These are phyloP conservation scores for Lagenaria siceraria DNA, from an alignment of 306 rosid genomes.

Conservation along the genomic window DNA sequence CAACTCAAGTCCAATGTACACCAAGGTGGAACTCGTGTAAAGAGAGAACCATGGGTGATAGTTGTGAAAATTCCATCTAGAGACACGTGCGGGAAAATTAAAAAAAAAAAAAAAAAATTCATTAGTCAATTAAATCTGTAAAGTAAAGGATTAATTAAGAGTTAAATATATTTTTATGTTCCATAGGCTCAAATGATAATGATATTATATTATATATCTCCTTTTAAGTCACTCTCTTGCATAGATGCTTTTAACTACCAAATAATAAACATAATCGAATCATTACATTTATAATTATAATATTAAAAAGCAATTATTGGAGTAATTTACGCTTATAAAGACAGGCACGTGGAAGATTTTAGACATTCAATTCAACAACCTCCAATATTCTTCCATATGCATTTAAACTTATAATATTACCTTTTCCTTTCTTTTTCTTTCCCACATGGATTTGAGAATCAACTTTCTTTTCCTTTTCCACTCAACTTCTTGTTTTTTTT, in stretches of 20 bases:
- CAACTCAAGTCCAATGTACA: neutral
- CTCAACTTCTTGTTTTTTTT: neutral
- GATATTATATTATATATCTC: neutral
- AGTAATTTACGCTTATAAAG: neutral
- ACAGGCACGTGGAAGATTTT: neutral
- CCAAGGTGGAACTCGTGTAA: neutral
- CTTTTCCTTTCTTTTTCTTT: neutral
- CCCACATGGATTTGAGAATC: neutral
- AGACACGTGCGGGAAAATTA: neutral
- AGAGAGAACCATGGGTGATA: neutral
- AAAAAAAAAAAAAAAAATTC: too few relatives aligned
- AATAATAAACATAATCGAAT: neutral
- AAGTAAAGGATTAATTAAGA: neutral
- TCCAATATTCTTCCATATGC: slow-evolving; percentile 3
- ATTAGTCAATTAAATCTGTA: neutral
- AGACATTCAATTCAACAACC: neutral
- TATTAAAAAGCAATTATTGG: neutral
- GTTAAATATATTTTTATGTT: neutral
- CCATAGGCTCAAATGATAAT: neutral
- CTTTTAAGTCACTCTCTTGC: neutral
- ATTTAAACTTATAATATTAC: neutral
- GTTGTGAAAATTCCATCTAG: neutral
- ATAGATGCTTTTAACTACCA: neutral
- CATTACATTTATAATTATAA: neutral
- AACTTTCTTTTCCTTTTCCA: neutral